Evolutionary conservation across 257 asterid genomes (phyloP).

Genomic region (Buddleja alternifolia): DNA sequence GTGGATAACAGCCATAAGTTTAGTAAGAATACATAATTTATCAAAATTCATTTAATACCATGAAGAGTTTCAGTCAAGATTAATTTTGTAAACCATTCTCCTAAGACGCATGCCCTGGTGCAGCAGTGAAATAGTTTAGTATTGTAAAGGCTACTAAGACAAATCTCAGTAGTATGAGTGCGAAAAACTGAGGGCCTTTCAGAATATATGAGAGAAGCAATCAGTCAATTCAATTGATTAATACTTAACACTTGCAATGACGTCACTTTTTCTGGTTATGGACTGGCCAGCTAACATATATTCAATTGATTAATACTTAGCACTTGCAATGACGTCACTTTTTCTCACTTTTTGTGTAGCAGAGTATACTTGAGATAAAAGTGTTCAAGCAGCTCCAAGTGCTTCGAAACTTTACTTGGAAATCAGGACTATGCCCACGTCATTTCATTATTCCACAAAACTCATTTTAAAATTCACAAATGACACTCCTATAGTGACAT

Average conservation of each 20-base stretch:
- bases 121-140: not conserved
- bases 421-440: not conserved
- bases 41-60: not conserved
- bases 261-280: too few species aligned
- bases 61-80: not conserved
- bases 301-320: not conserved
- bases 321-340: too few species aligned
- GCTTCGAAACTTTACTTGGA: not conserved
- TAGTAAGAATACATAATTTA: not conserved
- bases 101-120: not conserved
- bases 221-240: not conserved
- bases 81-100: not conserved
- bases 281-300: too few species aligned
- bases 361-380: not conserved
- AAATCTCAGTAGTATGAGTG: not conserved
- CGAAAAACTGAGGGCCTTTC: not conserved
- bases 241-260: not conserved
- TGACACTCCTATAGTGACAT: too few species aligned
- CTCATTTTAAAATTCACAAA: not conserved
- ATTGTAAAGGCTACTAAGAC: not conserved
- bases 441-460: not conserved
- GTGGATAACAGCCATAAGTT: not conserved
- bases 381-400: not conserved
- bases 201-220: too few species aligned
- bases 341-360: not conserved